Evolutionary conservation across 768 basidiomycete species (phyloP).

Genomic region (Exsudoporus frostii): DNA sequence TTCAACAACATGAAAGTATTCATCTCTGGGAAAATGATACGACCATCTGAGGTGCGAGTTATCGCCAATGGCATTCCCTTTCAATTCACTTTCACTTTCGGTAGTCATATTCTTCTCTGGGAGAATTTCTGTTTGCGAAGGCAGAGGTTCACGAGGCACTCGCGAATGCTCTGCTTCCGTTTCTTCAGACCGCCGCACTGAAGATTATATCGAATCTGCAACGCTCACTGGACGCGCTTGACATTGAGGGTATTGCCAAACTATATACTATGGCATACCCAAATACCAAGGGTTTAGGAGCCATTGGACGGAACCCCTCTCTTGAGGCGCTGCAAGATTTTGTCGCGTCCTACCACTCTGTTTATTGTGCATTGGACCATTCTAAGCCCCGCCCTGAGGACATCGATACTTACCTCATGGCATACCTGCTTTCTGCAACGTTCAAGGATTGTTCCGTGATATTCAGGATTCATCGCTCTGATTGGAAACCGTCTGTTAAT

Average conservation of each 20-base stretch:
- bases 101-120: slow-evolving; percentile 9
- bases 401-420: slow-evolving; percentile 62
- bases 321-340: slow-evolving; percentile 67
- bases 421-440: slow-evolving; percentile 84
- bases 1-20: slow-evolving; percentile 86
- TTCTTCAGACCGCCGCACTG: slow-evolving; percentile 51
- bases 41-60: slow-evolving; percentile 54
- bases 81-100: background rate
- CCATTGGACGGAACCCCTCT: slow-evolving; percentile 46
- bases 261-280: slow-evolving; percentile 30
- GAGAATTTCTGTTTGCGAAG: slow-evolving; percentile 14
- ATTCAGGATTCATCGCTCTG: slow-evolving; percentile 31
- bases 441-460: slow-evolving; percentile 96
- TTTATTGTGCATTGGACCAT: slow-evolving; percentile 35
- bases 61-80: background rate
- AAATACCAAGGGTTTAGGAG: slow-evolving; percentile 24
- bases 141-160: slow-evolving; percentile 49
- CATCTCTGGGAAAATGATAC: slow-evolving; percentile 55
- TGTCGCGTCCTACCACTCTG: slow-evolving; percentile 47
- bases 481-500: slow-evolving; percentile 28
- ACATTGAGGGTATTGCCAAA: slow-evolving; percentile 75
- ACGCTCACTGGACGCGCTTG: slow-evolving; percentile 72
- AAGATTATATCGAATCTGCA: slow-evolving; percentile 58
- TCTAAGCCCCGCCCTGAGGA: slow-evolving; percentile 38
- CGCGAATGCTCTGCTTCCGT: slow-evolving; percentile 43